These are phyloP conservation scores for Cyclaneusma minus DNA, from an alignment of 2,329 filamentous ascomycete genomes.

Conservation along the genomic window DNA sequence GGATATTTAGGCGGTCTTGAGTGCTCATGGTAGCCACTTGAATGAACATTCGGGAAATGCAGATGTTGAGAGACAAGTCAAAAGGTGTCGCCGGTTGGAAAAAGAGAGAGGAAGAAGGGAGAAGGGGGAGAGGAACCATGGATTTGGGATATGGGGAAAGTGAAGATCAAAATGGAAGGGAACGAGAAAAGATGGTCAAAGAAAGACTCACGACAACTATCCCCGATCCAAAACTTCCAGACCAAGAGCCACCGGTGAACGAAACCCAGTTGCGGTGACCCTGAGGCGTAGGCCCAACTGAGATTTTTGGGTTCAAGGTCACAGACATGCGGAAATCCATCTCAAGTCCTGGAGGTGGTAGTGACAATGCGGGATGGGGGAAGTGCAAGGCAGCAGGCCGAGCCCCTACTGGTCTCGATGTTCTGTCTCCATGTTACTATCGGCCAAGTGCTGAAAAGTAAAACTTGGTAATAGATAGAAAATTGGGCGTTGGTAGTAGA, in stretches of 20 bases:
- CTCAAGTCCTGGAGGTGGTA: conserved; percentile 29
- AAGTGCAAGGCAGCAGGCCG: conserved; percentile 4
- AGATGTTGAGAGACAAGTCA: too few relatives aligned
- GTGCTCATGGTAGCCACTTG: too few relatives aligned
- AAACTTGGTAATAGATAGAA: too few relatives aligned
- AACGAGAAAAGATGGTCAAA: neutral
- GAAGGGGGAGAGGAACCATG: too few relatives aligned
- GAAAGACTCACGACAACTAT: conserved; percentile 21
- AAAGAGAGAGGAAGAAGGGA: neutral
- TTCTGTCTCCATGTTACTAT: too few relatives aligned
- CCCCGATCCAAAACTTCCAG: conserved; percentile 31
- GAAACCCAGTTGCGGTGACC: conserved; percentile 33
- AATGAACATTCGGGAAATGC: too few relatives aligned
- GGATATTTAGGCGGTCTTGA: conserved; percentile 1
- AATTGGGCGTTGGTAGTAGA: too few relatives aligned
- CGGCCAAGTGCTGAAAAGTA: too few relatives aligned
- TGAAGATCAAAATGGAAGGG: neutral
- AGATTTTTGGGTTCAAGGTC: conserved; percentile 25
- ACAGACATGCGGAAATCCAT: conserved; percentile 36
- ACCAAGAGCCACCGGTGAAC: conserved; percentile 30
- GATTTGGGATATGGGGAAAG: too few relatives aligned
- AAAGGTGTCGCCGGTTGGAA: too few relatives aligned
- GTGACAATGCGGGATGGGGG: conserved; percentile 23
- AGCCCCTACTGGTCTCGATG: neutral
- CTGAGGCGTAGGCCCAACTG: conserved; percentile 24